Evolutionary conservation across 2,329 filamentous ascomycete genomes (phyloP), one percentile per base, ranked within the genome.

Genomic region (Sclerotinia subarctica): DNA sequence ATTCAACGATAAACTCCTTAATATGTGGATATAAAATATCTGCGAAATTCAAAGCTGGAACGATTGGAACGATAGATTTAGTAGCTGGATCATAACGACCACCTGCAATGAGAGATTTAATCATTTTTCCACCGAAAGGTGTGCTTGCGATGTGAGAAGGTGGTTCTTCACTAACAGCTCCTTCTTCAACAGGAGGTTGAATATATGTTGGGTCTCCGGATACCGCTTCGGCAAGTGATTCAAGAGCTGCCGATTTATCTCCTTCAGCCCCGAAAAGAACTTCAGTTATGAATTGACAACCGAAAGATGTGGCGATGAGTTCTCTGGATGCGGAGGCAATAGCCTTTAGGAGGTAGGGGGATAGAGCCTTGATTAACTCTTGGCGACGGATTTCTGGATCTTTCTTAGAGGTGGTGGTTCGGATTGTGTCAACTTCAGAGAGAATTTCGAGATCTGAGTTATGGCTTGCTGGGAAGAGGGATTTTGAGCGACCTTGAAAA

Each of bases 331-430:
- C 86, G 1, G 87, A 82, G 1, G 87, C 84, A 69, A 98, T 90
- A 51, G 92, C 87, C 54, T 88, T 85, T 42, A 99, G 83, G 3
- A 98, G 82, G 42, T 88, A 85, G 2, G 91, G 88, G 1, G 93
- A 93, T 38, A 96, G 81, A 15, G 88, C 85, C 69, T 88, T 86
- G 29, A 92, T 82, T 53, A 99, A 82, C 78, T 97, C 95, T 73
- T 87, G 84, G 68, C 91, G 88, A 69, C 95, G 87, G 29, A 85
- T 80, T 66, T 90, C 88, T 0, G 92, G 84, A 68, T 97, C 93
- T 80, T 99, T 99, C 82, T 98, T 99, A 72, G 92, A 96, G 2
- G 94, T 98, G 19, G 85, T 88, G 73, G 89, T 86, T 66, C 95
- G 89, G 71, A 96, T 90, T 67, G 88, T 86, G 76, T 92, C 90